Percentiles rank a stretch among this genome's conserved stretches.
Evolutionary conservation across 163 green algal species (phyloP).

Genomic region (Trebouxiophyceae sp.): DNA sequence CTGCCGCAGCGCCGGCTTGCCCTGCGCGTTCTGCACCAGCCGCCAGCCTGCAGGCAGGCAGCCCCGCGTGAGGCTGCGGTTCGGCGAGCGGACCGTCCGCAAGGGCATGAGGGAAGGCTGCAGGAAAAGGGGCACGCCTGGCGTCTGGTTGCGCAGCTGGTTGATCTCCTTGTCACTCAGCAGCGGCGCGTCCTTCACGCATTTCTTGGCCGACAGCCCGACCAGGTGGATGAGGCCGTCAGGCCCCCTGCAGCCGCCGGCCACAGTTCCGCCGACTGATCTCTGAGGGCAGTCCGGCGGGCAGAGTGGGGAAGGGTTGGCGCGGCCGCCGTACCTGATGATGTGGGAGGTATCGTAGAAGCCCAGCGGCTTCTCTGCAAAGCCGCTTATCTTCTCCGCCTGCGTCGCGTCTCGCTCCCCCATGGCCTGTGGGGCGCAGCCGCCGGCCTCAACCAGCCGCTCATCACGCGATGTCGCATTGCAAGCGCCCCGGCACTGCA

Average conservation of each 20-base stretch:
- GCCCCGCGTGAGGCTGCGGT: too few species aligned
- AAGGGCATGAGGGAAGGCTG: not conserved
- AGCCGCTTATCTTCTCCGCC: slow-evolving; percentile 69
- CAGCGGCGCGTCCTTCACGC: slow-evolving; percentile 21
- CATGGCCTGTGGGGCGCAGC: slow-evolving; percentile 49
- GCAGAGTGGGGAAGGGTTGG: not conserved
- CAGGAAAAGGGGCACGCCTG: not conserved
- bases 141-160: slow-evolving; percentile 32
- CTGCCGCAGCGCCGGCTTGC: slow-evolving; percentile 36
- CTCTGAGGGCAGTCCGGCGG: not conserved
- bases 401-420: slow-evolving; percentile 64
- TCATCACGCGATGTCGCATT: not conserved
- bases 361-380: slow-evolving; percentile 67
- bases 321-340: slow-evolving; percentile 54
- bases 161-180: slow-evolving; percentile 45
- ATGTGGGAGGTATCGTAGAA: slow-evolving; percentile 80
- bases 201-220: slow-evolving; percentile 46
- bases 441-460: not conserved
- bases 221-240: slow-evolving; percentile 47
- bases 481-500: not conserved
- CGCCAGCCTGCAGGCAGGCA: slow-evolving; percentile 53
- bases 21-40: slow-evolving; percentile 19
- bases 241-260: slow-evolving; percentile 34
- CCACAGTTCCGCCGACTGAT: not conserved
- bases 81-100: not conserved